phyloP scores from a whole-genome alignment of 495 filamentous ascomycete genomes.

The Sphaerosporella brunnea region DNA sequence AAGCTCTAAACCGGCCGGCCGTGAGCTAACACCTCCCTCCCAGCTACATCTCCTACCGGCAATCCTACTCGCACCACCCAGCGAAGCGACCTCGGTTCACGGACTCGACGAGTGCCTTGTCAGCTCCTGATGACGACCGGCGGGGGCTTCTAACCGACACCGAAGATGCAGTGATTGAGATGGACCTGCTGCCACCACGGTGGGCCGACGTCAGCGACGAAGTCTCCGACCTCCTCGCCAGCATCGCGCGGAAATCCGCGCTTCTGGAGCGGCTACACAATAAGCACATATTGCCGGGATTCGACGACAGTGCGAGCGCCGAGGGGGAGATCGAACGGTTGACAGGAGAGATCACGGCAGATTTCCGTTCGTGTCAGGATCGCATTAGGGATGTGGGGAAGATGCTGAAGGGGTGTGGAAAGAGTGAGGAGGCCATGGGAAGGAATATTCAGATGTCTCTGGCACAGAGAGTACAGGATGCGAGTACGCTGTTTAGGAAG shows the following conservation, averaged over 20 bases:
- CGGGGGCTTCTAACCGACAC: slow-evolving; percentile 67
- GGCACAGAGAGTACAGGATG: slow-evolving; percentile 73
- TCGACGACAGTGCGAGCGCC: slow-evolving; percentile 86
- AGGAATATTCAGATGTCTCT: slow-evolving; percentile 86
- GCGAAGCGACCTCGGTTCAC: slow-evolving; percentile 62
- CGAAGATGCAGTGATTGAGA: slow-evolving; percentile 85
- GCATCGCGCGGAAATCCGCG: slow-evolving; percentile 64
- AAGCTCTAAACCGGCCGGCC: too few relatives aligned
- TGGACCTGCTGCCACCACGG: slow-evolving; percentile 86
- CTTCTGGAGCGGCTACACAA: slow-evolving; percentile 83
- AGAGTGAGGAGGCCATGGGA: slow-evolving; percentile 83
- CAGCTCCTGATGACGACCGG: slow-evolving; percentile 55
- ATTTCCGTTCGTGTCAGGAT: slow-evolving; percentile 77
- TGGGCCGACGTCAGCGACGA: slow-evolving; percentile 95
- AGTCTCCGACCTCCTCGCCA: slow-evolving; percentile 62
- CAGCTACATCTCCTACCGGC: slow-evolving; percentile 96
- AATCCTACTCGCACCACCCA: slow-evolving; percentile 91
- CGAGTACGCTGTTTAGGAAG: slow-evolving; percentile 82
- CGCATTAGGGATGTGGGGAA: slow-evolving; percentile 70
- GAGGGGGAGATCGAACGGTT: slow-evolving; percentile 77
- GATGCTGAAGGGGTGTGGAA: slow-evolving; percentile 53
- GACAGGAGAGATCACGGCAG: slow-evolving; percentile 73
- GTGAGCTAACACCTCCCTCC: neutral
- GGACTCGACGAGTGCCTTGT: slow-evolving; percentile 42
- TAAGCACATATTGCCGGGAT: slow-evolving; percentile 91